Base-by-base conservation (phyloP, 164 flowering plant species). In the Annona cherimola region DNA sequence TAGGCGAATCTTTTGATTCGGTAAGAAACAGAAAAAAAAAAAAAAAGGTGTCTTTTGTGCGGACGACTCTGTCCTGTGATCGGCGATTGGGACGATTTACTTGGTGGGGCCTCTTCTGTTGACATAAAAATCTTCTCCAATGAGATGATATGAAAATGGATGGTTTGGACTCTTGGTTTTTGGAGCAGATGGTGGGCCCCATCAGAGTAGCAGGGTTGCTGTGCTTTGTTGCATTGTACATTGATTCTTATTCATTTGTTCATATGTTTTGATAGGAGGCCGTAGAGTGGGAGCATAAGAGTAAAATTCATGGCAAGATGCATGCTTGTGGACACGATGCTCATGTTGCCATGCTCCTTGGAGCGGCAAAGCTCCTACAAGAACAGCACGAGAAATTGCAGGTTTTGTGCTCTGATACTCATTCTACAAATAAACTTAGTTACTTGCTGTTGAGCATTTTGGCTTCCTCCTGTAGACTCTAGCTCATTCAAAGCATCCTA, bases 321-420 rank as follows among this genome's bases (percentile, higher is more conserved):
- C 97, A 90, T 67, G 95, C 95, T 16, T 88, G 95, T 66, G 97
- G 97, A 50, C 97, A 92, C 61, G 95, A 90, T 78, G 82, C 87
- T 45, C 93, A 90, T 75, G 88, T 83, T 3, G 79, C 97, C 16
- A 90, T 90, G 93, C 82, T 92, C 60, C 90, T 90, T 54, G 97
- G 93, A 44, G 97, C 97, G 3, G 82, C 82, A 0, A 80, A 74
- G 68, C 77, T 80, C 73, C 82, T 80, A 66, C 77, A 80, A 66
- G 69, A 77, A 64, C 75, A 72, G 69, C 77, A 66, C 2, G 72
- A 77, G 3, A 44, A 77, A 19, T 66, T 77, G 70, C 70, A 68
- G 75, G 82, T 80, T 44, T 26, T 26, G 35, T 26, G 35, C 35
- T 26, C 35, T 26, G 35, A 26, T 26, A 26, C 35, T 26, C 35